Conservation (phyloP, 2,329 filamentous ascomycete species). For the Fusarium tuaranense region DNA sequence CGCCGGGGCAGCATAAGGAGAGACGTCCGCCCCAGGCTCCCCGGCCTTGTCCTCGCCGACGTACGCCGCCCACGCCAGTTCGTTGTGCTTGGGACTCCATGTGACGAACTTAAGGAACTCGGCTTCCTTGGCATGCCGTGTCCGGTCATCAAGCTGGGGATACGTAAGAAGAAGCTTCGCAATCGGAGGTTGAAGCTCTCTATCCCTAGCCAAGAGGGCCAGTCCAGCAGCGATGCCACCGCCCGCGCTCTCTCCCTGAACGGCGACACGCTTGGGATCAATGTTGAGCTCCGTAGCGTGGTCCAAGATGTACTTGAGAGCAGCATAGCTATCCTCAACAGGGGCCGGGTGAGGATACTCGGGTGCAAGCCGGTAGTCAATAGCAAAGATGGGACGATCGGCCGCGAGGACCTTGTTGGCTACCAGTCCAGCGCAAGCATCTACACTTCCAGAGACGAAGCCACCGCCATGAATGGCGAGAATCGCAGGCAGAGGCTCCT, state of each 20-base stretch:
- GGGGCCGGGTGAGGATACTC: slow-evolving; percentile 28
- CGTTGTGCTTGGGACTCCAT: slow-evolving; percentile 22
- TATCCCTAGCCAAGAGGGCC: slow-evolving; percentile 32
- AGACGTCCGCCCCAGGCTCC: slow-evolving; percentile 15
- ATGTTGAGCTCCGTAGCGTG: slow-evolving; percentile 33
- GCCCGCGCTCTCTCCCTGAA: slow-evolving; percentile 36
- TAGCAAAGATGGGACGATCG: slow-evolving; percentile 29
- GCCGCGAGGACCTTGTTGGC: slow-evolving; percentile 5
- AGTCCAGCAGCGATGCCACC: slow-evolving; percentile 23
- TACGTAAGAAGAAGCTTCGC: slow-evolving; percentile 35
- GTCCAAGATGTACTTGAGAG: slow-evolving; percentile 23
- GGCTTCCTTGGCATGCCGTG: not conserved
- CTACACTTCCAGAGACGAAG: slow-evolving; percentile 20
- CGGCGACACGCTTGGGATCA: slow-evolving; percentile 24
- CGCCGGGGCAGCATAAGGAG: slow-evolving; percentile 34
- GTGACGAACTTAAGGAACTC: slow-evolving; percentile 22
- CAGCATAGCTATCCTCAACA: slow-evolving; percentile 34
- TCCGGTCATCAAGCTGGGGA: slow-evolving; percentile 37
- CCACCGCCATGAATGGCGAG: slow-evolving; percentile 35
- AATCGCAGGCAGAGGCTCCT: slow-evolving; percentile 28
- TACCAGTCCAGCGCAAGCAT: slow-evolving; percentile 6
- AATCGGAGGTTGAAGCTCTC: slow-evolving; percentile 20
- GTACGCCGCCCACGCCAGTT: slow-evolving; percentile 32
- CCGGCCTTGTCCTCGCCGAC: slow-evolving; percentile 36
- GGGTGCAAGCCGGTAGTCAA: slow-evolving; percentile 39